Conservation (phyloP, 148 eudicot species). For the Heliamphora exappendiculata region DNA sequence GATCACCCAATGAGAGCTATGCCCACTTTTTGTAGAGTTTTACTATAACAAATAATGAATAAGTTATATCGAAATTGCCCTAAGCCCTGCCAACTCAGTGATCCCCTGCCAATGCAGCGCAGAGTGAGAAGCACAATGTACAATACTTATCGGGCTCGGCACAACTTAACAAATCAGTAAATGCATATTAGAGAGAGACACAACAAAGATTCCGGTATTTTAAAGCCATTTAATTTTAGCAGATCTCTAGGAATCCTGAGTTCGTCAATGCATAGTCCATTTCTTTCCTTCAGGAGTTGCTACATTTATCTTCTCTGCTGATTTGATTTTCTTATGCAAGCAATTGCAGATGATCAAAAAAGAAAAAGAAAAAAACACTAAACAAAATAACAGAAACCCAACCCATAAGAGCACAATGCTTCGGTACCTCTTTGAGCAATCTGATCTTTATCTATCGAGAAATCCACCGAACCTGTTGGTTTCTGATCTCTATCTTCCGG, state of each 20-base stretch:
- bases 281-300: background rate
- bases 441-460: slow-evolving; percentile 9
- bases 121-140: too few species aligned
- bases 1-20: too few species aligned
- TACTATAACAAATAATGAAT: too few species aligned
- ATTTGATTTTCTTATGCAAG: background rate
- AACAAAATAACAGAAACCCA: background rate
- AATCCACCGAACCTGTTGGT: background rate
- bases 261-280: too few species aligned
- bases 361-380: too few species aligned
- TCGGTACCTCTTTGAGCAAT: slow-evolving; percentile 10
- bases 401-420: background rate
- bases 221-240: background rate
- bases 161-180: too few species aligned
- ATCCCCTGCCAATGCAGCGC: too few species aligned
- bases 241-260: background rate
- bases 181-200: background rate
- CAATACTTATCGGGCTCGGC: too few species aligned
- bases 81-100: too few species aligned
- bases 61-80: too few species aligned
- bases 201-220: background rate
- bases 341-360: background rate
- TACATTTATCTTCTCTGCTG: background rate
- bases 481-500: slow-evolving; percentile 4
- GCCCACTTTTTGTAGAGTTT: too few species aligned